A percentile compares a stretch with the other conserved stretches of the same genome.
Evolutionary conservation across 2,329 filamentous ascomycete genomes (phyloP).

Genomic region (Epichloe brachyelytri): DNA sequence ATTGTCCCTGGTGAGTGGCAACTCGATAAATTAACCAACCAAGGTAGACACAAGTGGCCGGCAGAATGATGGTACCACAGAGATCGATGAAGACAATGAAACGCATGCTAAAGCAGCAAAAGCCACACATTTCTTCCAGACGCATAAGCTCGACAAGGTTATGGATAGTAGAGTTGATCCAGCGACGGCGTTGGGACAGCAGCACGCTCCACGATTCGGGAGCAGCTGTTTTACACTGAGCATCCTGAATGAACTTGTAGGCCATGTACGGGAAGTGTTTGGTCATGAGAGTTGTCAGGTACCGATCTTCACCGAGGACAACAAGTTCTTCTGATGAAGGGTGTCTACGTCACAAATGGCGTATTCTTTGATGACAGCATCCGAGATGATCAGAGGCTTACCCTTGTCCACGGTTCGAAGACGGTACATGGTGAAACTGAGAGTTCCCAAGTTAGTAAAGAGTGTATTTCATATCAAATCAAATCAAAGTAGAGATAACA

Average conservation of each 20-base stretch:
- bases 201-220: constrained; percentile 90
- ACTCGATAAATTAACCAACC: constrained; percentile 77
- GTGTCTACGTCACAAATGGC: constrained; percentile 83
- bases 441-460: constrained; percentile 21
- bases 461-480: constrained; percentile 1
- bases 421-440: constrained; percentile 97
- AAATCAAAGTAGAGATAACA: neutral
- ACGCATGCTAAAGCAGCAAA: constrained; percentile 98
- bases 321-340: constrained; percentile 88
- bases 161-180: constrained; percentile 99
- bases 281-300: constrained; percentile 92
- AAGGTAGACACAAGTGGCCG: constrained; percentile 76
- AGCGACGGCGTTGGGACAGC: constrained; percentile 93
- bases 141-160: constrained; percentile 85
- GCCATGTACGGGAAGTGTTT: constrained; percentile 94
- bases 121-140: constrained; percentile 89
- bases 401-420: constrained; percentile 87
- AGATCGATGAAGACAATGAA: constrained; percentile 94
- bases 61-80: constrained; percentile 81
- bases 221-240: constrained; percentile 84
- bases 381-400: constrained; percentile 85
- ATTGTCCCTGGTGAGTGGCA: constrained; percentile 53
- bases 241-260: constrained; percentile 91
- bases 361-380: constrained; percentile 79
- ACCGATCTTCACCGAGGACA: constrained; percentile 96